Conservation (phyloP, 495 filamentous ascomycete species). For the Penicillium crystallinum region DNA sequence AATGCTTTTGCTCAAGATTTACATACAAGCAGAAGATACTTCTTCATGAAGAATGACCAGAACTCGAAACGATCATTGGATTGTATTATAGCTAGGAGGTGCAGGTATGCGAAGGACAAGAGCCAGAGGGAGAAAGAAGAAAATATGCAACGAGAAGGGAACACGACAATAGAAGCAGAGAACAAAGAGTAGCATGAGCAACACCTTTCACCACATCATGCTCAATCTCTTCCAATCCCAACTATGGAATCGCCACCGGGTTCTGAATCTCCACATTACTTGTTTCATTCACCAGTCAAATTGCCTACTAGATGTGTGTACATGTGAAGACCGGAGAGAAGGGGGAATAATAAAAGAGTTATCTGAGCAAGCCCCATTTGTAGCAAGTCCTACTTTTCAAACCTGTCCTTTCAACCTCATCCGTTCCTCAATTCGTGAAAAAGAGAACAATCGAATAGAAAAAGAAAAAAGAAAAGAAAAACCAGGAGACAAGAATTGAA, state of each 20-base stretch:
- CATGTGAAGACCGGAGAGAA: not conserved
- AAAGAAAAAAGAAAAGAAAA: conserved; percentile 2
- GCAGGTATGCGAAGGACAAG: not conserved
- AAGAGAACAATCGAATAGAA: not conserved
- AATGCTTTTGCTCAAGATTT: not conserved
- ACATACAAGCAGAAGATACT: too few relatives aligned
- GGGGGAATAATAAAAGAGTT: not conserved
- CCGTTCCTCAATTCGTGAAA: not conserved
- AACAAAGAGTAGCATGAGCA: too few relatives aligned
- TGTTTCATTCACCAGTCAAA: too few relatives aligned
- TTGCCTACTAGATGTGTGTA: not conserved
- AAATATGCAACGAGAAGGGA: too few relatives aligned
- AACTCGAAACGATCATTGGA: conserved; percentile 3
- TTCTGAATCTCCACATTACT: too few relatives aligned
- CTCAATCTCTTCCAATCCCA: too few relatives aligned
- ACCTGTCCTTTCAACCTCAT: not conserved
- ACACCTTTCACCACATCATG: too few relatives aligned
- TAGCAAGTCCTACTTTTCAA: not conserved
- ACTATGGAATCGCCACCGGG: too few relatives aligned
- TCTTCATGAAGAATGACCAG: too few relatives aligned
- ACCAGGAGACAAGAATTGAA: conserved; percentile 6
- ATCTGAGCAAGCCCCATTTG: not conserved
- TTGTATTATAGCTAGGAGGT: not conserved
- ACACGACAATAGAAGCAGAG: too few relatives aligned
- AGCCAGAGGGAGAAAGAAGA: not conserved